Evolutionary conservation across 176 grass and related monocot genomes (phyloP), one percentile per base, ranked within the genome.

Genomic region (Phoenix roebelenii): DNA sequence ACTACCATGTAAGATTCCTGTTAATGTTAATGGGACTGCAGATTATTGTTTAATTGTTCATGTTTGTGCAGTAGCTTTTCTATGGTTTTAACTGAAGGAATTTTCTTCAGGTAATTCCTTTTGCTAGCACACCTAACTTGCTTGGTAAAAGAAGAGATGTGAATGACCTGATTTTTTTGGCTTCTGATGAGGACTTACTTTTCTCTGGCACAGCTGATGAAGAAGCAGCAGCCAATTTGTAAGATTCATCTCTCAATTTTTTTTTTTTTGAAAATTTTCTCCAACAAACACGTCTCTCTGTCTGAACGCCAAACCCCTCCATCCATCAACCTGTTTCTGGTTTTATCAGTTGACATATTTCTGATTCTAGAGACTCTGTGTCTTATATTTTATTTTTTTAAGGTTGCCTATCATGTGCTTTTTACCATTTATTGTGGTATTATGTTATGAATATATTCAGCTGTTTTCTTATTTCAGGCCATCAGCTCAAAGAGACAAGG

Each of bases 31-130:
- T 39, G 35, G 9, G 9, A 12, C 10, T 12, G 35, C 35, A 44
- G 9, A 2, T 1, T 44, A 44, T 12, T 44, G 6, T 12, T 44
- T 44, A 44, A 44, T 44, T 44, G 35, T 44, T 44, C 35, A 44
- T 44, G 9, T 44, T 44, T 44, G 7, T 44, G 1, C 2, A 10
- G 35, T 44, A 44, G 35, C 66, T 53, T 57, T 22, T 23, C 25
- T 72, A 49, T 53, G 19, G 17, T 39, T 74, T 26, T 59, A 15
- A 70, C 58, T 50, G 50, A 14, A 52, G 50, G 25, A 20, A 51
- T 71, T 17, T 51, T 25, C 76, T 82, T 76, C 66, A 90, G 87
- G 79, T 85, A 64, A 73, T 75, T 68, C 66, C 86, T 73, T 78
- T 72, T 61, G 70, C 69, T 61, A 48, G 58, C 44, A 52, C 57